Base-by-base conservation (phyloP, 495 filamentous ascomycete species). In the Penicillium lagena region DNA sequence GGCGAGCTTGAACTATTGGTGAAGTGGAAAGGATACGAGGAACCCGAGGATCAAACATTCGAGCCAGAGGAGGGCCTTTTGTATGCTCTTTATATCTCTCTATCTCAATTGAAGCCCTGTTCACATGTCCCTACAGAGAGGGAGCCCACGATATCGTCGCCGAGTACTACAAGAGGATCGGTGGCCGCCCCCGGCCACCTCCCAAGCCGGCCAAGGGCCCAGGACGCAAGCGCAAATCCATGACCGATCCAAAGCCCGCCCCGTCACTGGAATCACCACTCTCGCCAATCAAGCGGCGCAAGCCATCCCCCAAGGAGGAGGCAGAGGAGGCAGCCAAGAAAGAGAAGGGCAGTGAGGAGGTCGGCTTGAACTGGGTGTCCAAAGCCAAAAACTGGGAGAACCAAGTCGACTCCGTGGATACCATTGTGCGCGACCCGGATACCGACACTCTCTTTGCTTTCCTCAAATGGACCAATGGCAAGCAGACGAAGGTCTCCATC, bases 21-120 rank as follows among this genome's bases (percentile, higher is more conserved):
- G 38, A 83, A 84, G 52, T 86, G 82, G 82, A 67, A 76, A 42
- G 82, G 80, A 0, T 86, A 81, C 46, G 71, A 78, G 0, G 64
- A 77, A 12, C 64, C 63, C 9, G 49, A 51, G 1, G 81, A 86
- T 39, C 56, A 62, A 33, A 86, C 82, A 6, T 73, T 77, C 71
- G 82, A 86, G 49, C 77, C 77, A 0, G 78, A 82, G 46, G 67
- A 68, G 6, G 77, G 80, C 34, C 60, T 84, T 43, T 39, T 66
- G 79, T 74, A 61, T 13, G 37, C 41, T 39, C 56, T 60, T 6
- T 39, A 22, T 22, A 22, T 22, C 22, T 22, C 22, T 2, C 4
- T 22, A 22, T 22, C 22, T 22, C 22, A 22, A 22, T 22, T 22
- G 22, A 22, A 22, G 22, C 22, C 22, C 2, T 22, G 22, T 22